These are phyloP conservation scores for Zoysia japonica DNA, from an alignment of 176 grass and related monocot species.

Conservation along the genomic window DNA sequence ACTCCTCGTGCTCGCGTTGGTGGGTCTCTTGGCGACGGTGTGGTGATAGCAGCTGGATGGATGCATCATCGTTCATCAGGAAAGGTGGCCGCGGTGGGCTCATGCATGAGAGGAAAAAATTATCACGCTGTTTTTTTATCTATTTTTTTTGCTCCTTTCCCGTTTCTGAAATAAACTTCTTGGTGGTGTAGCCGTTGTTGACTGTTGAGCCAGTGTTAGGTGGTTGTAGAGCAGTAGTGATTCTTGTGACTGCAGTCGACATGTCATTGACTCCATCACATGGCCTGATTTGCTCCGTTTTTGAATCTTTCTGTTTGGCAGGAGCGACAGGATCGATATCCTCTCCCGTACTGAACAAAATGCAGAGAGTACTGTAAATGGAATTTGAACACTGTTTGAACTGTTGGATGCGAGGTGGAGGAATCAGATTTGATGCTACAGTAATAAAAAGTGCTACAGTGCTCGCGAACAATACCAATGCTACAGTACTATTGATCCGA, in stretches of 20 bases:
- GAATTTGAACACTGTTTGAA: too few relatives aligned
- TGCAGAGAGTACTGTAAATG: too few relatives aligned
- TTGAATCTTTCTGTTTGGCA: neutral
- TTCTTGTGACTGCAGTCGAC: neutral
- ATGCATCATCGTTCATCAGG: neutral
- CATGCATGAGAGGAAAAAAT: neutral
- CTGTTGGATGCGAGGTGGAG: too few relatives aligned
- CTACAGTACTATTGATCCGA: neutral
- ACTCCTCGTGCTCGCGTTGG: slow-evolving; percentile 9
- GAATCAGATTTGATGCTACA: too few relatives aligned
- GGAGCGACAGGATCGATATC: neutral
- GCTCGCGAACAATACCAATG: too few relatives aligned
- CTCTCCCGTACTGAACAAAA: too few relatives aligned
- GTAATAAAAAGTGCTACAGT: too few relatives aligned
- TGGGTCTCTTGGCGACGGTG: slow-evolving; percentile 42
- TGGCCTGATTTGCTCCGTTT: neutral
- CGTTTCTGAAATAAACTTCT: slow-evolving; percentile 30
- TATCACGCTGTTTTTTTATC: slow-evolving; percentile 38
- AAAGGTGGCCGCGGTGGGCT: neutral
- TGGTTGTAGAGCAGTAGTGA: neutral
- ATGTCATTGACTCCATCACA: neutral
- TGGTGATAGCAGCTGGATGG: neutral
- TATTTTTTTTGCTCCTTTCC: neutral
- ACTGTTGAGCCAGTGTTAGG: neutral
- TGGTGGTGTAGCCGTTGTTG: neutral